Conservation (phyloP, 192 early-diverging fungal genomes). For the Coemansia sp. region DNA sequence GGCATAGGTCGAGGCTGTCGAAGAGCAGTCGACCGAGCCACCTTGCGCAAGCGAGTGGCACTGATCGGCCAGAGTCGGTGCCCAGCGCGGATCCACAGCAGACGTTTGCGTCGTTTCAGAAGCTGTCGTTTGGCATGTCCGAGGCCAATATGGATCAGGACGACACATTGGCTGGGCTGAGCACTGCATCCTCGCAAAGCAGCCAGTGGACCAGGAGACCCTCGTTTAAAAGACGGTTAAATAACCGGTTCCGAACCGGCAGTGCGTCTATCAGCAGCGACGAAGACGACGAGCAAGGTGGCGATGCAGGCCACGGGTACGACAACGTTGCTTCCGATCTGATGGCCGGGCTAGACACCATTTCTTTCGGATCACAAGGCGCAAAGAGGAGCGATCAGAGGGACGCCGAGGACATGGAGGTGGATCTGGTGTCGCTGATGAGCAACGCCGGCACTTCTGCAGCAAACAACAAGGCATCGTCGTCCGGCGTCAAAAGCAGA, state of each 20-base stretch:
- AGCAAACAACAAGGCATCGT: not conserved
- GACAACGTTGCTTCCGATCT: conserved; percentile 3
- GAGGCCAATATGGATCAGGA: conserved; percentile 44
- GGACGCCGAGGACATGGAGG: conserved; percentile 22
- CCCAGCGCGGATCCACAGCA: conserved; percentile 1
- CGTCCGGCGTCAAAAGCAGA: not conserved
- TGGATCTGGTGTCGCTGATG: conserved; percentile 18
- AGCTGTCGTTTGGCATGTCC: conserved; percentile 39
- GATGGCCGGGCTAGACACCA: conserved; percentile 14
- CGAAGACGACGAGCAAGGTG: conserved; percentile 8
- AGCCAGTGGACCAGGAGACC: not conserved
- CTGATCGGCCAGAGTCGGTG: not conserved
- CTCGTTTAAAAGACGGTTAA: not conserved
- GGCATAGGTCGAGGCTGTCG: conserved; percentile 5
- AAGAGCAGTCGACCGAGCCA: not conserved
- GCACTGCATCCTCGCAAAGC: not conserved
- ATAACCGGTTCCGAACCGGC: not conserved
- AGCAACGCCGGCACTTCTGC: not conserved
- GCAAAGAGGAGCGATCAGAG: not conserved
- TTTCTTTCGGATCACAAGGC: conserved; percentile 13
- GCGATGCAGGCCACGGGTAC: conserved; percentile 5
- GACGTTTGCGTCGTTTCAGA: conserved; percentile 25
- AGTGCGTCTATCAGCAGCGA: conserved; percentile 14
- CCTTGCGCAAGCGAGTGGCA: not conserved
- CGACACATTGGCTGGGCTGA: conserved; percentile 11